Evolutionary conservation across 129 eudicot genomes (phyloP).

Genomic region (Dittrichia graveolens): DNA sequence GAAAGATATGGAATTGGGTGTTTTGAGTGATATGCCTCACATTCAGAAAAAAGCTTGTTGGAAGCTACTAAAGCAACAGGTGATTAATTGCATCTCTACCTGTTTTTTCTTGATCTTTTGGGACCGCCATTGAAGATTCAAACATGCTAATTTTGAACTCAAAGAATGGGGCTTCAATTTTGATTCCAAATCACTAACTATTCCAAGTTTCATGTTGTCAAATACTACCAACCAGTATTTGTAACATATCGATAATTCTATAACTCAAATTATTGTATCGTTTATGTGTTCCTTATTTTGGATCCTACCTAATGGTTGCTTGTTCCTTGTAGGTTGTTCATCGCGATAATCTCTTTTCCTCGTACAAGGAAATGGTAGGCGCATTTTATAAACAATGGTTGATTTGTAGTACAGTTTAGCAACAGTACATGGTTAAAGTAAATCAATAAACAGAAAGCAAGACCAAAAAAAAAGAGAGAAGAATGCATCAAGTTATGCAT

Average conservation of each 20-base stretch:
- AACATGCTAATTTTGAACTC: conserved; percentile 5
- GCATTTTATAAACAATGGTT: background rate
- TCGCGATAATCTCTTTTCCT: conserved; percentile 54
- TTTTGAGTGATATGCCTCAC: conserved; percentile 71
- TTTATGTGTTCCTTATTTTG: background rate
- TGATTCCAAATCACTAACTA: background rate
- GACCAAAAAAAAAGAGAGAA: conserved; percentile 8
- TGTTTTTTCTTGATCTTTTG: background rate
- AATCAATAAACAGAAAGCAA: conserved; percentile 1
- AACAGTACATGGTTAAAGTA: conserved; percentile 2
- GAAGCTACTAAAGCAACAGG: conserved; percentile 83
- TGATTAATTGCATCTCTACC: conserved; percentile 20
- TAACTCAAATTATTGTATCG: background rate
- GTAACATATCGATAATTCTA: background rate
- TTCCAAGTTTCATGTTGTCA: background rate
- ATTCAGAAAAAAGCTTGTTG: conserved; percentile 60
- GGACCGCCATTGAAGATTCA: background rate
- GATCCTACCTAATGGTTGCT: conserved; percentile 4
- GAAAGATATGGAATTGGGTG: conserved; percentile 83
- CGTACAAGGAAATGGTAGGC: conserved; percentile 85
- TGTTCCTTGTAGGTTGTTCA: conserved; percentile 53
- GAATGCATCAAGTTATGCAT: conserved; percentile 15
- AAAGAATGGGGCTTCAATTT: background rate
- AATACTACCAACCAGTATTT: background rate
- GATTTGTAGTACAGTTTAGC: background rate